Base-by-base conservation (phyloP, 2,329 filamentous ascomycete species). In the Sporothrix sp. region DNA sequence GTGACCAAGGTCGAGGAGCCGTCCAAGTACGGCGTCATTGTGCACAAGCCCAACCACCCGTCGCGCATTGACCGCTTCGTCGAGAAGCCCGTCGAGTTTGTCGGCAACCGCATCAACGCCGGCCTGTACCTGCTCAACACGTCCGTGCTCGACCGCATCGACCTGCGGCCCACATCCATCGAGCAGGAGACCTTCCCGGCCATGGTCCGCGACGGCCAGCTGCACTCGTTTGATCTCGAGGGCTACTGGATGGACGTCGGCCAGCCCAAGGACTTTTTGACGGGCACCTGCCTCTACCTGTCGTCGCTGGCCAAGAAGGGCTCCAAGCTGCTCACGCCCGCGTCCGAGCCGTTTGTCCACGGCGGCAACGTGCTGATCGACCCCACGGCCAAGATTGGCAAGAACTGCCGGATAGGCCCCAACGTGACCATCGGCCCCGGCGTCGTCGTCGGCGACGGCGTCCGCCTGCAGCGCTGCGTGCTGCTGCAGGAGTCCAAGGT, bases 221-320 rank as follows among this genome's bases (percentile, higher is more conserved):
- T 97, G 56, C 91, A 97, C 77, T 95, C 88, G 2, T 96, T 95
- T 66, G 91, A 97, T 66, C 81, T 97, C 27, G 89, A 96, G 59
- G 89, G 91, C 60, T 97, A 94, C 81, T 97, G 91, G 91, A 97
- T 97, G 91, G 91, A 97, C 61, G 88, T 98, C 58, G 91, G 91
- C 62, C 91, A 98, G 72, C 91, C 91, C 61, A 98, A 97, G 75
- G 91, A 98, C 66, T 98, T 97, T 79, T 76, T 98, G 51, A 88
- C 85, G 20, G 91, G 91, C 56, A 97, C 93, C 55, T 97, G 91
- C 72, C 78, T 98, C 56, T 97, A 96, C 74, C 86, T 98, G 48
- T 89, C 87, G 42, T 95, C 88, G 3, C 79, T 97, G 54, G 79
- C 89, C 53, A 95, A 95, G 80, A 89, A 86, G 72, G 81, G 82